Evolutionary conservation across 805 yeast species (phyloP).

Genomic region (Metschnikowia cubensis): DNA sequence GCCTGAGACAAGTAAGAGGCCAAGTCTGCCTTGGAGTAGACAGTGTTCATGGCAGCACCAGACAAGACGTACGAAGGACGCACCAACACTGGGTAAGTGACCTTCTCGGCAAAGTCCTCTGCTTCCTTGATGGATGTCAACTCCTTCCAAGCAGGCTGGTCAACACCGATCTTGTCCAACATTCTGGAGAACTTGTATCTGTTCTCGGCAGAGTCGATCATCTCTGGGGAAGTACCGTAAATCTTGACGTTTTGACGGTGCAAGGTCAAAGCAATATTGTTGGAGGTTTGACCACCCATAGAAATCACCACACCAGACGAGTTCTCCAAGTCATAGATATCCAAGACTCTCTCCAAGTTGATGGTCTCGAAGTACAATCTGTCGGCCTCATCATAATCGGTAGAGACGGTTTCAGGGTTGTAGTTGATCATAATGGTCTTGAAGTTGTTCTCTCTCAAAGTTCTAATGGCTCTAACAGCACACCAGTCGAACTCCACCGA

Average conservation of each 20-base stretch:
- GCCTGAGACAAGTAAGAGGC: constrained; percentile 88
- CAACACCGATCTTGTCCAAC: constrained; percentile 94
- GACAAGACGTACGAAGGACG: constrained; percentile 97
- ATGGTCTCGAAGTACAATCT: constrained; percentile 94
- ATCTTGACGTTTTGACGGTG: constrained; percentile 91
- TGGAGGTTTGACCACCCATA: constrained; percentile 99
- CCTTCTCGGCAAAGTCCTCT: constrained; percentile 84
- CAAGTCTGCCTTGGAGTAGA: constrained; percentile 83
- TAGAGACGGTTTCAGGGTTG: constrained; percentile 98
- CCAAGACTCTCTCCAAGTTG: constrained; percentile 89
- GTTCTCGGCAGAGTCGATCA: constrained; percentile 98
- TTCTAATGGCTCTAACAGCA: constrained; percentile 95
- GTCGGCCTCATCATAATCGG: constrained; percentile 98
- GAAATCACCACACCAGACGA: constrained; percentile 91
- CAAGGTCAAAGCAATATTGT: constrained; percentile 89
- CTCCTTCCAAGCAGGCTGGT: constrained; percentile 99
- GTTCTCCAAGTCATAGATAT: constrained; percentile 87
- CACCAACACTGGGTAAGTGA: constrained; percentile 89
- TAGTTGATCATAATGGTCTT: constrained; percentile 97
- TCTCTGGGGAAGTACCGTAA: constrained; percentile 95
- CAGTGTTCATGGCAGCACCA: constrained; percentile 99
- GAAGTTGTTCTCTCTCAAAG: constrained; percentile 77
- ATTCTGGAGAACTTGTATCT: constrained; percentile 96
- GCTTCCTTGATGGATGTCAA: constrained; percentile 91
- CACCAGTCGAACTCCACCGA: constrained; percentile 99